phyloP scores from a whole-genome alignment of 2,329 filamentous ascomycete genomes.

The Aspergillus sp. region DNA sequence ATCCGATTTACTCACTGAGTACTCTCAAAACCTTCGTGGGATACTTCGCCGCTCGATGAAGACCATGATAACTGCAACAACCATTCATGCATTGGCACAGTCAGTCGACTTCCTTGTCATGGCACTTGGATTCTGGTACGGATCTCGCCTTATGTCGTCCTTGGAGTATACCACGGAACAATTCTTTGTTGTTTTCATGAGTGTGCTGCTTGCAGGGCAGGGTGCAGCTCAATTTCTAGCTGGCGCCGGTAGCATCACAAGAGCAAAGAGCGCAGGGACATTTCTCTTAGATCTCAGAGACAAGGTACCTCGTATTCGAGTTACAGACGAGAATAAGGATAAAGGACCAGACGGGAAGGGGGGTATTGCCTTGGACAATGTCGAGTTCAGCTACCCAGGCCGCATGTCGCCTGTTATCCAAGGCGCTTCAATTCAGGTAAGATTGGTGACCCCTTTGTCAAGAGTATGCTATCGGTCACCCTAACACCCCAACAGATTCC shows the following conservation, averaged over 20 bases:
- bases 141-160: background rate
- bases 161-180: slow-evolving; percentile 38
- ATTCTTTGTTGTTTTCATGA: slow-evolving; percentile 48
- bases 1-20: slow-evolving; percentile 33
- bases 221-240: slow-evolving; percentile 22
- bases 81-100: slow-evolving; percentile 29
- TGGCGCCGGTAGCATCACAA: slow-evolving; percentile 21
- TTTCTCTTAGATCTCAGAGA: slow-evolving; percentile 32
- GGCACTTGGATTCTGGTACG: slow-evolving; percentile 36
- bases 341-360: background rate
- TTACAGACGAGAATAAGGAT: slow-evolving; percentile 6
- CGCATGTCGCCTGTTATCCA: slow-evolving; percentile 25
- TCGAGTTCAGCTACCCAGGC: slow-evolving; percentile 31
- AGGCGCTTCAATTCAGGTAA: slow-evolving; percentile 1
- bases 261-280: slow-evolving; percentile 38
- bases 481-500: slow-evolving; percentile 30
- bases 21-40: slow-evolving; percentile 21
- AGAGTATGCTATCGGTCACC: background rate
- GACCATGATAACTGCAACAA: slow-evolving; percentile 23
- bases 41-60: slow-evolving; percentile 22
- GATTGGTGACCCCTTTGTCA: background rate
- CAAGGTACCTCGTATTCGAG: slow-evolving; percentile 1
- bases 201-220: slow-evolving; percentile 40
- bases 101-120: slow-evolving; percentile 27
- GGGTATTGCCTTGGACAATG: background rate